Conservation (phyloP, 1,284 basidiomycete genomes). For the Apiotrichum laibachii region DNA sequence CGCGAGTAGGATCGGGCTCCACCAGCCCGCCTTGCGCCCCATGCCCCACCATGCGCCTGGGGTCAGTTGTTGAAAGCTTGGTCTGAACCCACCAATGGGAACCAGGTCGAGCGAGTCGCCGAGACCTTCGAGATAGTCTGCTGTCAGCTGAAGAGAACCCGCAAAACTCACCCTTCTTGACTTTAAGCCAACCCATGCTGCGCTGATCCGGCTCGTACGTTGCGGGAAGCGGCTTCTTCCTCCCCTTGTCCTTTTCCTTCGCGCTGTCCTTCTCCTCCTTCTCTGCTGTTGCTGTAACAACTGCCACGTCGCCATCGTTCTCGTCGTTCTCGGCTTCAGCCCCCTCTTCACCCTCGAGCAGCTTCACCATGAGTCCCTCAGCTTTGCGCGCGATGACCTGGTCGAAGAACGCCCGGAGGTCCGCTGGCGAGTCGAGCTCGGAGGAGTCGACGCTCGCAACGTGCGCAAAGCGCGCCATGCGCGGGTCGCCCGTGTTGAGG, state of each 20-base stretch:
- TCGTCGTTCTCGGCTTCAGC: constrained; percentile 28
- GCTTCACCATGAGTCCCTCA: constrained; percentile 93
- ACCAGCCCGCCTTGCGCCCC: constrained; percentile 89
- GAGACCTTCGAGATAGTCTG: constrained; percentile 51
- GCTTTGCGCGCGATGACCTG: constrained; percentile 75
- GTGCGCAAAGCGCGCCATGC: constrained; percentile 66
- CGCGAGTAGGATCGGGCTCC: constrained; percentile 84
- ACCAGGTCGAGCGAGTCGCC: constrained; percentile 60
- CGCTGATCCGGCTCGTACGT: constrained; percentile 79
- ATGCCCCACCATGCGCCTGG: constrained; percentile 82
- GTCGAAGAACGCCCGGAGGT: constrained; percentile 74
- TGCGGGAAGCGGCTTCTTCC: constrained; percentile 70
- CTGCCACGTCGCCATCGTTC: constrained; percentile 30
- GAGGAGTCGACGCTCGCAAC: constrained; percentile 72
- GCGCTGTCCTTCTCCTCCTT: constrained; percentile 8
- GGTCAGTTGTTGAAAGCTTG: not conserved
- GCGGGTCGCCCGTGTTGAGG: constrained; percentile 50
- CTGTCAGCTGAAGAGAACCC: constrained; percentile 58
- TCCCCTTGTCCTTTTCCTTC: constrained; percentile 1
- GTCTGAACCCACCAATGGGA: constrained; percentile 54
- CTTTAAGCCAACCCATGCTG: constrained; percentile 68
- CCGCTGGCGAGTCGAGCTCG: constrained; percentile 51
- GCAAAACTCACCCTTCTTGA: constrained; percentile 62
- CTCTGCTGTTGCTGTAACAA: constrained; percentile 26
- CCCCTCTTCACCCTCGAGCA: constrained; percentile 54